A percentile compares a stretch with the other conserved stretches of the same genome.
Conservation (phyloP, 2,329 filamentous ascomycete species). For the Myriosclerotinia scirpicola region DNA sequence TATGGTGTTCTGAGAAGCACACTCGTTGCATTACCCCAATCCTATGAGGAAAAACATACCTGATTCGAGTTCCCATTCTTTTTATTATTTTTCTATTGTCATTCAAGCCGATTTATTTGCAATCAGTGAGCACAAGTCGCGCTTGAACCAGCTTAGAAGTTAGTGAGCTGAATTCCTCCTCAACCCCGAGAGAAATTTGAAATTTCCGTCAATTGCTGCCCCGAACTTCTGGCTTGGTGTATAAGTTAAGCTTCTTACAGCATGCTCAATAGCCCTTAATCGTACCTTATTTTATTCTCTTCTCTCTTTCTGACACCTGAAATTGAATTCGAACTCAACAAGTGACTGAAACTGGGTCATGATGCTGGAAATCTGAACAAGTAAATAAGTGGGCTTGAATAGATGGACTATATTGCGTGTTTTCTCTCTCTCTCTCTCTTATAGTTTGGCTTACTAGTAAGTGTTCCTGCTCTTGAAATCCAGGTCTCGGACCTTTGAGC, state of each 20-base stretch:
- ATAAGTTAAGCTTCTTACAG: constrained; percentile 33
- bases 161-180: constrained; percentile 30
- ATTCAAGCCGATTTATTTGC: constrained; percentile 30
- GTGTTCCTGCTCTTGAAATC: too few species aligned
- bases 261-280: constrained; percentile 23
- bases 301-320: too few species aligned
- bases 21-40: constrained; percentile 18
- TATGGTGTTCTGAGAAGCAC: constrained; percentile 36
- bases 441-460: too few species aligned
- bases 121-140: constrained; percentile 25
- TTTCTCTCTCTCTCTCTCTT: too few species aligned
- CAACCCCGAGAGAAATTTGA: constrained; percentile 16
- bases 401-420: too few species aligned
- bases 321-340: too few species aligned
- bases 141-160: constrained; percentile 23
- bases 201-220: constrained; percentile 24
- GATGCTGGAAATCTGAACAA: too few species aligned
- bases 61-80: constrained; percentile 34
- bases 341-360: too few species aligned
- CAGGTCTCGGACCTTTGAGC: too few species aligned
- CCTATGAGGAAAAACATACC: constrained; percentile 27
- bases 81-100: constrained; percentile 34
- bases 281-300: too few species aligned
- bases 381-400: too few species aligned
- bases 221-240: constrained; percentile 25